A percentile compares a stretch with the other conserved stretches of the same genome.
Evolutionary conservation across 495 filamentous ascomycete genomes (phyloP).

Genomic region (Aspergillus biplanus): DNA sequence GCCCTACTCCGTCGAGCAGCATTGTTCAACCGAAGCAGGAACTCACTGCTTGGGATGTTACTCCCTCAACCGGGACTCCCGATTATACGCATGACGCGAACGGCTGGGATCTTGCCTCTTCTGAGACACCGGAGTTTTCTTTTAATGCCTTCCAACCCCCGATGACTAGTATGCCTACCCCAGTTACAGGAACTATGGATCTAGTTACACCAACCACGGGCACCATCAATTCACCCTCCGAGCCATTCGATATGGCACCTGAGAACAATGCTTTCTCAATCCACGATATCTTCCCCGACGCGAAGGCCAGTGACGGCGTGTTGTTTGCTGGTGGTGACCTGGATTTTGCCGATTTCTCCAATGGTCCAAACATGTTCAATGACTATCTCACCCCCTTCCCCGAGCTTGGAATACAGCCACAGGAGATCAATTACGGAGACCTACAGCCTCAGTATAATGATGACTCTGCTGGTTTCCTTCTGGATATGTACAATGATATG

Average conservation of each 20-base stretch:
- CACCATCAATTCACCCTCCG: slow-evolving; percentile 19
- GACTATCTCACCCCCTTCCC: slow-evolving; percentile 11
- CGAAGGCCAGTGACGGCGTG: slow-evolving; percentile 20
- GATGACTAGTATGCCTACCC: slow-evolving; percentile 13
- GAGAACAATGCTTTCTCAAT: slow-evolving; percentile 15
- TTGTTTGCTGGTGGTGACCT: slow-evolving; percentile 15
- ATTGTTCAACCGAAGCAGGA: slow-evolving; percentile 14
- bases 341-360: slow-evolving; percentile 17
- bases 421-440: slow-evolving; percentile 16
- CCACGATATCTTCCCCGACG: slow-evolving; percentile 19
- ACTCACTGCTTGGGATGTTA: slow-evolving; percentile 11
- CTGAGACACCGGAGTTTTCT: slow-evolving; percentile 19
- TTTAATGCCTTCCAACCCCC: slow-evolving; percentile 18
- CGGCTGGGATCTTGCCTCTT: slow-evolving; percentile 13
- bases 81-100: slow-evolving; percentile 12
- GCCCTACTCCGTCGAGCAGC: slow-evolving; percentile 12
- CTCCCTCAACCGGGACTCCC: slow-evolving; percentile 16
- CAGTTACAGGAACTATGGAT: slow-evolving; percentile 14
- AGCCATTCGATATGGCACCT: slow-evolving; percentile 14
- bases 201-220: slow-evolving; percentile 18
- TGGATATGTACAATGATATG: slow-evolving; percentile 23
- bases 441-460: slow-evolving; percentile 15
- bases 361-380: slow-evolving; percentile 19
- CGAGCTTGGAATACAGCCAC: slow-evolving; percentile 16
- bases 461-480: slow-evolving; percentile 17